Percentiles rank a stretch among this genome's conserved stretches.
These are phyloP conservation scores for Fusarium sp. DNA, from an alignment of 2,329 filamentous ascomycete species.

Conservation along the genomic window DNA sequence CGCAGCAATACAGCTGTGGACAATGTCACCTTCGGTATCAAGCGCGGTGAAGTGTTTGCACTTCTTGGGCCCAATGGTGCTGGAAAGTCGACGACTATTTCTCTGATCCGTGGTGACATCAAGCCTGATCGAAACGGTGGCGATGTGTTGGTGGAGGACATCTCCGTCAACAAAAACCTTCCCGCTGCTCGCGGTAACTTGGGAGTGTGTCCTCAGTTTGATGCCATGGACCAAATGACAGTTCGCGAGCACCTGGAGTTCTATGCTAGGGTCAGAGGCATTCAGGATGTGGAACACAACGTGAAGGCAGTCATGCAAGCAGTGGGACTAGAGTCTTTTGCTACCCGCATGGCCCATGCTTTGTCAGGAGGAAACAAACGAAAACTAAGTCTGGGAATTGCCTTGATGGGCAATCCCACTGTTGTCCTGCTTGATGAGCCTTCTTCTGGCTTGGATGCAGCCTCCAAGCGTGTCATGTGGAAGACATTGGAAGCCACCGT, in stretches of 20 bases:
- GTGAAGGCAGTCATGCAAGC: conserved; percentile 82
- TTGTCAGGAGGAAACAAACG: conserved; percentile 92
- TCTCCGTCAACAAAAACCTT: conserved; percentile 78
- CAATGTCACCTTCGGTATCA: conserved; percentile 85
- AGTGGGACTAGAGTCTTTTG: conserved; percentile 79
- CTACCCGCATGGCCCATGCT: conserved; percentile 78
- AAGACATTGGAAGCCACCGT: conserved; percentile 79
- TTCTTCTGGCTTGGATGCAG: conserved; percentile 88
- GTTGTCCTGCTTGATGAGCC: conserved; percentile 92
- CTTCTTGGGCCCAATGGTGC: conserved; percentile 91
- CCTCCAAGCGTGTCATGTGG: conserved; percentile 94
- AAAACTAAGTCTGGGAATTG: conserved; percentile 90
- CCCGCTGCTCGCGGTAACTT: conserved; percentile 79
- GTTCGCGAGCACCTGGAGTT: conserved; percentile 87
- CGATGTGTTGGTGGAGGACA: conserved; percentile 82
- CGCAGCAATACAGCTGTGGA: conserved; percentile 83
- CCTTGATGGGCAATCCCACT: conserved; percentile 89
- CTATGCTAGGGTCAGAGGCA: conserved; percentile 86
- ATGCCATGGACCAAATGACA: conserved; percentile 92
- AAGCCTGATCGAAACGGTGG: conserved; percentile 77
- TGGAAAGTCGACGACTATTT: conserved; percentile 91
- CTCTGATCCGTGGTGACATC: conserved; percentile 88
- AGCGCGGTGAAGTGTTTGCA: conserved; percentile 85
- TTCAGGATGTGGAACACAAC: conserved; percentile 80
- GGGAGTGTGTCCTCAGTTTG: conserved; percentile 91